Evolutionary conservation across 2,329 filamentous ascomycete species (phyloP).

Genomic region (Stemphylium vesicarium): DNA sequence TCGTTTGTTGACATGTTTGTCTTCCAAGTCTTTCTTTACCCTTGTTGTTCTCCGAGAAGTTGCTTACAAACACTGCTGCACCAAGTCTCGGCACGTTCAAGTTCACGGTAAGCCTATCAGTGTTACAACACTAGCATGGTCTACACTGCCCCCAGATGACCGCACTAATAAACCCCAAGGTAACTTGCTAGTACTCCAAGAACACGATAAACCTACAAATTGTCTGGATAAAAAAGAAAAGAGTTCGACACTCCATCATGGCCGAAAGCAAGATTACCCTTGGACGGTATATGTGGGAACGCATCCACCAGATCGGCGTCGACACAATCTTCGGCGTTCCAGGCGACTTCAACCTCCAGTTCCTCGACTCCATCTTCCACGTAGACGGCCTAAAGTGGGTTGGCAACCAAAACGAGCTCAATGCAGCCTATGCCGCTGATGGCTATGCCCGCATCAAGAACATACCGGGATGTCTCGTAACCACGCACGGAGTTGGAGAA

Average conservation of each 20-base stretch:
- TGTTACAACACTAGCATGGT: background rate
- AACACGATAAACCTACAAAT: background rate
- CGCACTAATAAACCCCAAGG: background rate
- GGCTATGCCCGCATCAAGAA: slow-evolving; percentile 64
- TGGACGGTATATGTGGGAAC: slow-evolving; percentile 52
- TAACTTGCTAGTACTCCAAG: background rate
- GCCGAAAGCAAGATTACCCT: slow-evolving; percentile 44
- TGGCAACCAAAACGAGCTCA: slow-evolving; percentile 65
- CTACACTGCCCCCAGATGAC: background rate
- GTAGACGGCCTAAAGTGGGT: slow-evolving; percentile 52
- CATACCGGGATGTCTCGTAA: slow-evolving; percentile 58
- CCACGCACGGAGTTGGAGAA: slow-evolving; percentile 67
- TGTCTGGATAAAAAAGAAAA: background rate
- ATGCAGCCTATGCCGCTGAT: slow-evolving; percentile 64
- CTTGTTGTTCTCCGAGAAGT: background rate
- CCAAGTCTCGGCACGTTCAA: background rate
- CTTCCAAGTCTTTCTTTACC: background rate
- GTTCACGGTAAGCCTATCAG: slow-evolving; percentile 2
- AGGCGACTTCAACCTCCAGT: slow-evolving; percentile 55
- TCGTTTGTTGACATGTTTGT: background rate
- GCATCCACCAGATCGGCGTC: slow-evolving; percentile 51
- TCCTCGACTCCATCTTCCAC: slow-evolving; percentile 53
- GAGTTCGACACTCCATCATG: background rate
- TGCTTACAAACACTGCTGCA: background rate
- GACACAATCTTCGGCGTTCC: slow-evolving; percentile 53